Percentiles rank a stretch among this genome's conserved stretches.
Conservation (phyloP, 2,329 filamentous ascomycete species). For the Colletotrichum ledebouriae region DNA sequence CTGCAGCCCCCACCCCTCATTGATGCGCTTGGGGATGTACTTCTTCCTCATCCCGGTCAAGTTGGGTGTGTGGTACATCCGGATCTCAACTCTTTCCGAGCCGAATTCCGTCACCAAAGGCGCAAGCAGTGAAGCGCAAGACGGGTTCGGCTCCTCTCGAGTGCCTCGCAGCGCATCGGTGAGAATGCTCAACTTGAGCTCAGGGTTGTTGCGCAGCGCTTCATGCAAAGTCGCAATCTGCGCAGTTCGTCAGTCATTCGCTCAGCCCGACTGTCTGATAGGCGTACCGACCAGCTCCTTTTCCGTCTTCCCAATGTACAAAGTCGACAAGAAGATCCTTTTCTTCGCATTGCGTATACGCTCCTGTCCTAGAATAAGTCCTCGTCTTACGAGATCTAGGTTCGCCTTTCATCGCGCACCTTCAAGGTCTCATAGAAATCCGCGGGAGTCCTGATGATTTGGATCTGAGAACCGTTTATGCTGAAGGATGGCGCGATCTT, state of each 20-base stretch:
- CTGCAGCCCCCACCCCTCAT: conserved; percentile 97
- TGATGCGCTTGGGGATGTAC: conserved; percentile 88
- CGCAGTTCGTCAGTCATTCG: neutral
- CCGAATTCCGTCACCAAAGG: conserved; percentile 90
- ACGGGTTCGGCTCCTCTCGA: conserved; percentile 86
- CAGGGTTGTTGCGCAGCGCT: conserved; percentile 79
- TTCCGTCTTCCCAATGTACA: conserved; percentile 96
- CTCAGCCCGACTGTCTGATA: neutral
- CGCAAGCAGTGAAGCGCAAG: conserved; percentile 88
- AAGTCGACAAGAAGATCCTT: conserved; percentile 91
- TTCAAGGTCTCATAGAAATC: conserved; percentile 95
- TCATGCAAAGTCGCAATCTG: conserved; percentile 82
- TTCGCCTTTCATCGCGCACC: conserved; percentile 60
- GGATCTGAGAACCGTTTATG: conserved; percentile 83
- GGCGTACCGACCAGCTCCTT: conserved; percentile 75
- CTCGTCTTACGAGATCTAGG: neutral
- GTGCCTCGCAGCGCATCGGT: conserved; percentile 94
- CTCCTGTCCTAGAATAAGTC: conserved; percentile 59
- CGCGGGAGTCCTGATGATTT: conserved; percentile 82
- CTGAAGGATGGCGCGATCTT: conserved; percentile 92
- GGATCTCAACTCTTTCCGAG: conserved; percentile 85
- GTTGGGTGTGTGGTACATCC: conserved; percentile 99
- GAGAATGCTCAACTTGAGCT: conserved; percentile 86
- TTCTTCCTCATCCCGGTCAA: conserved; percentile 88
- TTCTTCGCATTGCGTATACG: conserved; percentile 85